A percentile compares a stretch with the other conserved stretches of the same genome.
Evolutionary conservation across 2,329 filamentous ascomycete species (phyloP).

Genomic region (Aspergillus sp.): DNA sequence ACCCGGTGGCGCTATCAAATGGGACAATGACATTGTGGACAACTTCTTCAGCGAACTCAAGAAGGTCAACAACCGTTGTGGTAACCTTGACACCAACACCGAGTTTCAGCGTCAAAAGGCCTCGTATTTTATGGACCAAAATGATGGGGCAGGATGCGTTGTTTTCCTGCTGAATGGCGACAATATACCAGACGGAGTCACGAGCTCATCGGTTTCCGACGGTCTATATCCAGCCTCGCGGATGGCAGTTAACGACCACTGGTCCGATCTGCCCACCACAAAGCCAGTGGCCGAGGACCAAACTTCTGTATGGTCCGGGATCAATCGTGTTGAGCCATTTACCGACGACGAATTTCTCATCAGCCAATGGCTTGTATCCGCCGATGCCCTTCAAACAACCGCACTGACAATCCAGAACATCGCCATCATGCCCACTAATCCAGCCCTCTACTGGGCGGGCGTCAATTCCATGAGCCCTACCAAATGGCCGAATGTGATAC

Average conservation of each 20-base stretch:
- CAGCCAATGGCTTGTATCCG: constrained; percentile 11
- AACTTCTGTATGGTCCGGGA: constrained; percentile 5
- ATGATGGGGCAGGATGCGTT: constrained; percentile 8
- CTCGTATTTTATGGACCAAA: constrained; percentile 10
- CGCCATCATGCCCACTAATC: constrained; percentile 11
- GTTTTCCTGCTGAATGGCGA: constrained; percentile 4
- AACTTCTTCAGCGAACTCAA: constrained; percentile 8
- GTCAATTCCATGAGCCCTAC: constrained; percentile 9
- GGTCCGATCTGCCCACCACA: constrained; percentile 7
- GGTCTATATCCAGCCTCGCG: constrained; percentile 2
- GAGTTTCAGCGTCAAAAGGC: constrained; percentile 6
- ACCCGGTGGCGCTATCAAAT: constrained; percentile 6
- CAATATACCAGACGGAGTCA: constrained; percentile 1
- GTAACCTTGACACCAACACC: constrained; percentile 1
- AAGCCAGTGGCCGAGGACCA: constrained; percentile 9
- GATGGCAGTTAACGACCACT: constrained; percentile 7
- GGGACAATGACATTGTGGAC: background rate
- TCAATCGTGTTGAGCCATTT: background rate
- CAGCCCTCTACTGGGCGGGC: constrained; percentile 10
- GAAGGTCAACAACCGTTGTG: constrained; percentile 9
- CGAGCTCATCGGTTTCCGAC: background rate
- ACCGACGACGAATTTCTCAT: constrained; percentile 10
- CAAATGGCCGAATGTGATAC: constrained; percentile 12
- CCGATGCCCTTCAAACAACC: constrained; percentile 8
- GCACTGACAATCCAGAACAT: constrained; percentile 8